Evolutionary conservation across 345 rosid species (phyloP), one percentile per base, ranked within the genome.

Genomic region (Adansonia digitata): DNA sequence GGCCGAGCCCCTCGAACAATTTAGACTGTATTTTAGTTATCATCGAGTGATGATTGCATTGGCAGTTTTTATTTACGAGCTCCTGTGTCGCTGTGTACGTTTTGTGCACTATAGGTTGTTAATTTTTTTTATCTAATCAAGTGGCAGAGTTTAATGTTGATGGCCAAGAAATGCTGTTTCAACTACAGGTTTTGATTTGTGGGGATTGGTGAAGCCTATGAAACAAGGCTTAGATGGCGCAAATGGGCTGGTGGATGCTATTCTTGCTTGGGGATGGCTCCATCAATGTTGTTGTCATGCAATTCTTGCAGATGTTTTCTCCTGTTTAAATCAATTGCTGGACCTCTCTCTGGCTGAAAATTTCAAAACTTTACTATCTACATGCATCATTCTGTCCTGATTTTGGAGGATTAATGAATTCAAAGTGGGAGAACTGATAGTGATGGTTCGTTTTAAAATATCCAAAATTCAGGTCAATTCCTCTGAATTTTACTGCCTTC

Each of bases 91-190:
- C 75, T 72, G 26, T 72, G 66, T 24, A 8, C 66, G 0, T 72
- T 37, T 55, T 56, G 35, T 56, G 75, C 26, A 13, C 18, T 72
- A 1, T 51, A 72, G 66, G 75, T 27, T 3, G 18, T 72, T 72
- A 72, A 56, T n/a, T n/a, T 46, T 72, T 72, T 72, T 52, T 35
- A 39, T 65, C 75, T 55, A 53, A 72, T 72, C 52, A 72, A 56
- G 37, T 56, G 24, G 66, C 75, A 13, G 65, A 56, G 5, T 27
- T 56, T 39, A 72, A 8, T 0, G 75, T 72, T 56, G 51, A 72
- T 56, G 40, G 66, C 20, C 64, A 24, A 14, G 53, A 22, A 46
- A 40, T 55, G 51, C 7, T 39, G 63, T n/a, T n/a, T 37, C 73
- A 1, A n/a, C 37, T 55, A 26, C 51, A 39, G 39, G 56, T 26